Base-by-base conservation (phyloP, 2,329 filamentous ascomycete species). In the Alternaria gaisen region DNA sequence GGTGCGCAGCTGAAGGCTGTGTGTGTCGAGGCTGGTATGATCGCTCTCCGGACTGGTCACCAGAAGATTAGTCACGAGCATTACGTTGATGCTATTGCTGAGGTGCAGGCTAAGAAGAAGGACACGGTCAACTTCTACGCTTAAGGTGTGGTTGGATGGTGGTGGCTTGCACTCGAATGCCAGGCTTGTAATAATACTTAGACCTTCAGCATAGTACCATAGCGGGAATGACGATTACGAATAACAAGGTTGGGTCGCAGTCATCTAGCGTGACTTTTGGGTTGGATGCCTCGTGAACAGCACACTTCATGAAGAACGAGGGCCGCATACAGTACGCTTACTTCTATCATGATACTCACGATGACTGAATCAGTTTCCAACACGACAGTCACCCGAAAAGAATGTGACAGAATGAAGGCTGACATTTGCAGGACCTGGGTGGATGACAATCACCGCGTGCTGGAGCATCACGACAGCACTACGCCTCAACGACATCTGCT, bases 21-120 rank as follows among this genome's bases (percentile, higher is more conserved):
- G 22, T 99, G 95, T 80, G 95, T 99, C 26, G 95, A 99, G 83
- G 95, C 95, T 53, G 95, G 95, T 78, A 99, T 99, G 95, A 99
- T 99, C 82, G 95, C 95, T 28, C 84, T 99, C 76, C 88, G 95
- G 71, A 93, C 90, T 79, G 95, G 95, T 63, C 94, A 97, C 85
- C 93, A 90, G 82, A 97, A 97, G 87, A 95, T 99, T 76, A 91
- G 91, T 61, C 95, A 99, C 79, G 95, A 99, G 84, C 93, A 99
- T 81, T 99, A 98, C 77, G 95, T 99, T 52, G 95, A 99, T 84
- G 95, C 95, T 63, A 98, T 99, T 80, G 88, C 93, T 38, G 95
- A 99, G 82, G 95, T 99, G 18, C 60, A 79, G 70, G 76, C 91
- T 65, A 89, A 97, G 90, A 97, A 97, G 91, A 96, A 96, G 87